Evolutionary conservation across 306 rosid genomes (phyloP), one percentile per base, ranked within the genome.

Genomic region (Hippophae tibetana): DNA sequence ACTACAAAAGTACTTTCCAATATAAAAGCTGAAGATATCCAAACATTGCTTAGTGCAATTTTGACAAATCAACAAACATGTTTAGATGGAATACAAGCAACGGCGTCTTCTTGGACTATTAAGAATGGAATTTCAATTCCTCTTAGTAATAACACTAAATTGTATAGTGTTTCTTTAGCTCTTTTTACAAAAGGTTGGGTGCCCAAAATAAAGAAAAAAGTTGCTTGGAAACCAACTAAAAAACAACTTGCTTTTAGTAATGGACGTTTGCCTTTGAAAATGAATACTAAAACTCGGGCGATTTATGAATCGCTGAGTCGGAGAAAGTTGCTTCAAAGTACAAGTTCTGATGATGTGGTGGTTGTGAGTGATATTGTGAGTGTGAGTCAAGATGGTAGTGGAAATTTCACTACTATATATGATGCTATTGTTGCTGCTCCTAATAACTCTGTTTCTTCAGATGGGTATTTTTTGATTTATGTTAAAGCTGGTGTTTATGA

Each of bases 381-480:
- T 8, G 98, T 90, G 61, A 83, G 80, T 10, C 80, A 71, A 51
- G 87, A 90, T 54, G 96, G 95, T 7, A 85, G 67, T 42, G 98
- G 92, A 1, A 81, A 90, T 68, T 90, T 79, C 72, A 79, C 78
- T 4, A 87, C 95, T 26, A 87, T 90, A 18, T 87, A 59, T 13
- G 96, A 90, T 5, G 97, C 97, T 43, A 57, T 90, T 56, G 71
- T 75, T 1, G 96, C 96, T 0, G 92, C 97, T 27, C 92, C 97
- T 0, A 90, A 87, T 64, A 90, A 82, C 58, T 77, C 97, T 8
- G 40, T 62, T 1, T 55, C 81, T 0, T 57, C 70, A 0, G 71
- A 69, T 13, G 96, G 89, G 0, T 90, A 90, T 76, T 87, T 85
- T 66, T 58, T 90, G 68, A 87, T 90, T 59, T 90, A 83, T 57